Base-by-base conservation (phyloP, 2,329 filamentous ascomycete genomes). In the Pleoardoris graminearum region DNA sequence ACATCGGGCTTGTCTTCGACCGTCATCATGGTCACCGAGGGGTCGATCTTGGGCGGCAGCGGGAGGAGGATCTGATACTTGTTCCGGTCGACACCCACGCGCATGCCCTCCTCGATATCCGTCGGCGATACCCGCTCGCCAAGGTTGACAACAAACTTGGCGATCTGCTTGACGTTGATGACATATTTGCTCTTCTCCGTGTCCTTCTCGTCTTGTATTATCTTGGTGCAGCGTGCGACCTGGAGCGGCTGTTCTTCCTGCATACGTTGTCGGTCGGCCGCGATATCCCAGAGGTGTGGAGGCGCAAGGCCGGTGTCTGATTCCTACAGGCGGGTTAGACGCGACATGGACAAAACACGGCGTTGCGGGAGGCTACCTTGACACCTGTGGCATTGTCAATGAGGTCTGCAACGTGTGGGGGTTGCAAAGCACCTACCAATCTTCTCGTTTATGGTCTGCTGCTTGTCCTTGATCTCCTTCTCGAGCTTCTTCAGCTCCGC, bases 141-240 rank as follows among this genome's bases (percentile, higher is more conserved):
- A 47, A 99, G 85, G 76, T 97, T 94, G 61, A 99, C 94, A 45
- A 99, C 94, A 69, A 99, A 99, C 79, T 99, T 99, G 70, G 94
- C 94, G 69, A 99, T 99, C 77, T 99, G 94, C 82, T 99, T 99
- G 66, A 99, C 93, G 77, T 99, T 99, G 83, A 99, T 99, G 69
- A 99, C 92, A 80, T 99, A 99, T 86, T 97, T 99, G 85, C 89
- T 96, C 85, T 99, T 99, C 59, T 96, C 90, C 55, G 90, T 82
- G 73, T 97, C 92, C 77, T 94, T 93, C 74, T 96, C 92, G 71
- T 97, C 93, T 56, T 91, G 87, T 65, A 99, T 99, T 75, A 99
- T 99, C 83, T 99, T 99, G 54, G 94, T 99, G 82, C 94, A 99
- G 70, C 94, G 85, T 61, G 94, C 94, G 59, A 99, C 94, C 78